Evolutionary conservation across 371 early-diverging fungal genomes (phyloP).

Genomic region (Mucor irregularis): DNA sequence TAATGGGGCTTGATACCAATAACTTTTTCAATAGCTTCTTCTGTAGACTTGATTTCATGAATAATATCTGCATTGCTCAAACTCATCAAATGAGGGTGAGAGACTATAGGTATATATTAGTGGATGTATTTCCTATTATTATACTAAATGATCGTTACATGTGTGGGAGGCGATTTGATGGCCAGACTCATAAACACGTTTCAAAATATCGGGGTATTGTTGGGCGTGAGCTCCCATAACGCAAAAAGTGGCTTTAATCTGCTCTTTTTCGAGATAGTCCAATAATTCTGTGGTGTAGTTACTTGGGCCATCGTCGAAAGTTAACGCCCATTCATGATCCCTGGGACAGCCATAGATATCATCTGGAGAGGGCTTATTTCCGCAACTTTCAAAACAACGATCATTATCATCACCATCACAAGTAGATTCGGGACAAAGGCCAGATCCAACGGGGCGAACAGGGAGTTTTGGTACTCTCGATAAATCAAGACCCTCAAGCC

Average conservation of each 20-base stretch:
- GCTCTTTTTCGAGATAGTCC: conserved; percentile 38
- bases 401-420: conserved; percentile 45
- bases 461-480: conserved; percentile 19
- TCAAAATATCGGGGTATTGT: conserved; percentile 27
- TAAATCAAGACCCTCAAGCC: conserved; percentile 56
- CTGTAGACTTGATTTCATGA: conserved; percentile 40
- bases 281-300: conserved; percentile 48
- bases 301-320: conserved; percentile 71
- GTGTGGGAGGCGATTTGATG: conserved; percentile 59
- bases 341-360: conserved; percentile 43
- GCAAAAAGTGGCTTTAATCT: conserved; percentile 70
- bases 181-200: conserved; percentile 45
- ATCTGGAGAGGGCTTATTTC: conserved; percentile 26
- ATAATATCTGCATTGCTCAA: conserved; percentile 33
- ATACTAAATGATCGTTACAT: no score
- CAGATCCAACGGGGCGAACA: conserved; percentile 43
- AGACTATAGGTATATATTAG: no score
- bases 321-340: conserved; percentile 26
- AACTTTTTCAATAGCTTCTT: conserved; percentile 44
- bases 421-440: conserved; percentile 28
- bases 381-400: conserved; percentile 44
- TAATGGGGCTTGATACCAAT: conserved; percentile 57
- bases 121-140: no score
- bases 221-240: conserved; percentile 55
- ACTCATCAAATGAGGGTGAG: conserved; percentile 45